Percentiles rank a stretch among this genome's conserved stretches.
phyloP scores from a whole-genome alignment of 441 rosid species.

The Manihot esculenta region DNA sequence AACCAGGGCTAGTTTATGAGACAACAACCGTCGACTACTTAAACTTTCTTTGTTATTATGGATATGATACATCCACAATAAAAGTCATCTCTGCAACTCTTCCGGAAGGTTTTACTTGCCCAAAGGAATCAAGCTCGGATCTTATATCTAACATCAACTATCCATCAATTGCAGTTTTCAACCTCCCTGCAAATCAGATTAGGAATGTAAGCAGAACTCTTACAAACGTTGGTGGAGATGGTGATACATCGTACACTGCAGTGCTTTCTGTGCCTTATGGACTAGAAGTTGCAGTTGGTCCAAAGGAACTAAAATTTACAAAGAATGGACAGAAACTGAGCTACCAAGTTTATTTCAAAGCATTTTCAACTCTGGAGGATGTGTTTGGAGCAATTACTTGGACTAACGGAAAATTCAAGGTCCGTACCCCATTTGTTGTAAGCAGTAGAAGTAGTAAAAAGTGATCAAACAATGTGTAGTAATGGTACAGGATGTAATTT shows the following conservation, averaged over 20 bases:
- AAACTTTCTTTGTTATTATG: slow-evolving; percentile 69
- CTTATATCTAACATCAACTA: slow-evolving; percentile 62
- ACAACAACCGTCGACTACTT: slow-evolving; percentile 59
- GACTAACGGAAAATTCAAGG: slow-evolving; percentile 51
- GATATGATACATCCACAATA: slow-evolving; percentile 46
- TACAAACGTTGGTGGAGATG: slow-evolving; percentile 64
- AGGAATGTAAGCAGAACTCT: slow-evolving; percentile 52
- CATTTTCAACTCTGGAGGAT: slow-evolving; percentile 29
- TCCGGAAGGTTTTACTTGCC: slow-evolving; percentile 52
- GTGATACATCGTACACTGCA: slow-evolving; percentile 34
- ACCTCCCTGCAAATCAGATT: slow-evolving; percentile 32
- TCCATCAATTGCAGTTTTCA: slow-evolving; percentile 64
- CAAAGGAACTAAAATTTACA: slow-evolving; percentile 45
- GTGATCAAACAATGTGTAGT: not conserved
- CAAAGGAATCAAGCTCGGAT: slow-evolving; percentile 43
- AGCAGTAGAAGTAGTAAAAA: slow-evolving; percentile 29
- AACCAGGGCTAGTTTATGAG: slow-evolving; percentile 79
- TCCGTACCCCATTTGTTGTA: slow-evolving; percentile 60
- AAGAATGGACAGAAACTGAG: slow-evolving; percentile 48
- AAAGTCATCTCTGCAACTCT: slow-evolving; percentile 39
- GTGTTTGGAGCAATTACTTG: slow-evolving; percentile 68
- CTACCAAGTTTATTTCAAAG: slow-evolving; percentile 42
- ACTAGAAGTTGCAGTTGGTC: slow-evolving; percentile 42
- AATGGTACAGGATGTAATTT: not conserved
- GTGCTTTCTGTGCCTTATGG: slow-evolving; percentile 36